Evolutionary conservation across 257 asterid species (phyloP).

Genomic region (Buddleja alternifolia): DNA sequence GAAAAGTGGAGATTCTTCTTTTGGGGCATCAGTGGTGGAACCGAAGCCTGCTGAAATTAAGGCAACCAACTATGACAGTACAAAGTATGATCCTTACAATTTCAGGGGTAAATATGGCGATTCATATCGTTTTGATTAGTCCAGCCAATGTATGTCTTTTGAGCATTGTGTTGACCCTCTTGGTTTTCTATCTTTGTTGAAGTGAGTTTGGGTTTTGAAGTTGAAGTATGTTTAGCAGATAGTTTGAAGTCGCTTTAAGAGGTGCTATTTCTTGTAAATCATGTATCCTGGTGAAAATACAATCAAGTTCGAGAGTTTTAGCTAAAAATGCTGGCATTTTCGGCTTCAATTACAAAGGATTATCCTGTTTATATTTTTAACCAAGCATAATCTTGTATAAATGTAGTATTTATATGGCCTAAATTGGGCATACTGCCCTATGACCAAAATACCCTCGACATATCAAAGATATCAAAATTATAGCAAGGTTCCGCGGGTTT

Average conservation of each 20-base stretch:
- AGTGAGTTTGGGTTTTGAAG: conserved; percentile 12
- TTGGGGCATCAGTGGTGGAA: conserved; percentile 52
- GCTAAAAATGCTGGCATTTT: too few relatives aligned
- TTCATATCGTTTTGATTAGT: conserved; percentile 48
- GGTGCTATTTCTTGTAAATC: conserved; percentile 29
- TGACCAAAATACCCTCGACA: too few relatives aligned
- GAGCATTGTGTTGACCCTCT: conserved; percentile 1
- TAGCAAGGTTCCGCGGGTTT: too few relatives aligned
- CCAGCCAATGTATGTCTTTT: conserved; percentile 16
- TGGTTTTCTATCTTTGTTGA: not conserved
- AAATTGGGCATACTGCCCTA: too few relatives aligned
- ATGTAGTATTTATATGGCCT: too few relatives aligned
- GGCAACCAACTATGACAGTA: conserved; percentile 51
- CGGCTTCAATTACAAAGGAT: not conserved
- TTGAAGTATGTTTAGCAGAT: conserved; percentile 14
- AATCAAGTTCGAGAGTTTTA: not conserved
- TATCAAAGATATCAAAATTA: too few relatives aligned
- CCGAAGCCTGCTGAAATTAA: conserved; percentile 61
- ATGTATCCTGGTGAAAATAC: not conserved
- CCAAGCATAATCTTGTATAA: not conserved
- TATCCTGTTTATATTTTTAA: not conserved
- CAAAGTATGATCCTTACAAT: conserved; percentile 63
- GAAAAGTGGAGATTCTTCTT: conserved; percentile 49
- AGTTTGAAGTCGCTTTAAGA: conserved; percentile 20
- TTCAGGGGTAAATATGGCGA: conserved; percentile 73